Conservation (phyloP, 257 asterid genomes). For the Ballota nigra region DNA sequence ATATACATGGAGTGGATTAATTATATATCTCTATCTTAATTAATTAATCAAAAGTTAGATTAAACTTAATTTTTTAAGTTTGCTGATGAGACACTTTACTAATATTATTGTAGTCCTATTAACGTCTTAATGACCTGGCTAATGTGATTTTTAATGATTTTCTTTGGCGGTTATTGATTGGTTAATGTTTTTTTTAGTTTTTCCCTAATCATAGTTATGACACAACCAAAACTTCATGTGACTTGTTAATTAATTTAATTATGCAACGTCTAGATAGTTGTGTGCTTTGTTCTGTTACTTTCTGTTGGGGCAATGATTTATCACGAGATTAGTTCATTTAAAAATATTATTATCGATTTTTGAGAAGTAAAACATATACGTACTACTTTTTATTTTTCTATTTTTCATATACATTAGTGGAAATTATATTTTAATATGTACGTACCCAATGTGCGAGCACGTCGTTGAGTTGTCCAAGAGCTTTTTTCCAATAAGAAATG, state of each 20-base stretch:
- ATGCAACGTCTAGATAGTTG: background rate
- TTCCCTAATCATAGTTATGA: slow-evolving; percentile 23
- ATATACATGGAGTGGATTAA: slow-evolving; percentile 11
- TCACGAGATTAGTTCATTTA: slow-evolving; percentile 10
- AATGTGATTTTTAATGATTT: slow-evolving; percentile 11
- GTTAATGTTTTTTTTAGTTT: slow-evolving; percentile 7
- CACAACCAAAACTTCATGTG: slow-evolving; percentile 29
- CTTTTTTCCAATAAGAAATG: background rate
- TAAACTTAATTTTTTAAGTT: background rate
- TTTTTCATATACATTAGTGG: slow-evolving; percentile 15
- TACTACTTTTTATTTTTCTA: background rate
- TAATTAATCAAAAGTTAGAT: background rate
- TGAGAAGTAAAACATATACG: slow-evolving; percentile 18
- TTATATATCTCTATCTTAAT: background rate
- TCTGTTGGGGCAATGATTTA: slow-evolving; percentile 25
- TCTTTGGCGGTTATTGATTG: slow-evolving; percentile 27
- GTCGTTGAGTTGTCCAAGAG: slow-evolving; percentile 34
- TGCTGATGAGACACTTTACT: background rate
- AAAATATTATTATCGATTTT: slow-evolving; percentile 9
- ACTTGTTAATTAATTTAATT: slow-evolving; percentile 6
- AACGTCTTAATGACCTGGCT: slow-evolving; percentile 18
- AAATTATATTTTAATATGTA: background rate
- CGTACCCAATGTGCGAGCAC: slow-evolving; percentile 38
- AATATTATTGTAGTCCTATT: background rate
- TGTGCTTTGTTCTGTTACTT: slow-evolving; percentile 26